Percentiles rank a stretch among this genome's conserved stretches.
Conservation (phyloP, 208 protist species). For the Zelonia costaricensis region DNA sequence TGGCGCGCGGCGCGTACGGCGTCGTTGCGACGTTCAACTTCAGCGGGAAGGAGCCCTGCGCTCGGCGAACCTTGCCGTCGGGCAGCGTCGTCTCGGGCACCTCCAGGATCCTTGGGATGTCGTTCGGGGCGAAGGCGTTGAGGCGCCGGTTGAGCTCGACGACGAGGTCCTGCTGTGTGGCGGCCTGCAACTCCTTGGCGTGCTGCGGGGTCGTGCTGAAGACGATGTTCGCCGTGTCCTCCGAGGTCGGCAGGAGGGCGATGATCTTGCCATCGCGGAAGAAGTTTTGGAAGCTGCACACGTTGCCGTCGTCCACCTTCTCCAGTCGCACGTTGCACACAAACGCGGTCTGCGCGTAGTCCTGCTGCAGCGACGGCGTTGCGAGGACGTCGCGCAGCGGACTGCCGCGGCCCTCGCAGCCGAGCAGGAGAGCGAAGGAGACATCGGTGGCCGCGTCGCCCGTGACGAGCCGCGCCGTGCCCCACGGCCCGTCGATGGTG, state of each 20-base stretch:
- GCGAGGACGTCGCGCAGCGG: conserved; percentile 62
- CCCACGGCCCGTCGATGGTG: conserved; percentile 53
- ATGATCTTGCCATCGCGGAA: conserved; percentile 85
- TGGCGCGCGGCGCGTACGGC: conserved; percentile 58
- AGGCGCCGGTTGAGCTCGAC: conserved; percentile 72
- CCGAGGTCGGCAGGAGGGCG: conserved; percentile 75
- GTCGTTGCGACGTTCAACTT: conserved; percentile 63
- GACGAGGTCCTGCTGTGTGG: conserved; percentile 60
- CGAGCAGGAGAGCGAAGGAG: conserved; percentile 65
- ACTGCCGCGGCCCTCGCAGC: conserved; percentile 84
- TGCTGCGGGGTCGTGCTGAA: conserved; percentile 76
- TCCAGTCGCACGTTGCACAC: conserved; percentile 81
- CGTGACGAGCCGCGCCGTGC: conserved; percentile 32
- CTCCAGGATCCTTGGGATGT: conserved; percentile 74
- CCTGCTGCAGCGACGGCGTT: conserved; percentile 62
- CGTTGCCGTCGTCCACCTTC: conserved; percentile 68
- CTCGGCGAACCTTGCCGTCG: conserved; percentile 43
- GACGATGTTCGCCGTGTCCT: conserved; percentile 82
- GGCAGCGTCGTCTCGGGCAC: conserved; percentile 52
- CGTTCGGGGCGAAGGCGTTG: conserved; percentile 59
- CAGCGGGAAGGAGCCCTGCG: conserved; percentile 76
- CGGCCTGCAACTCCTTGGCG: conserved; percentile 51
- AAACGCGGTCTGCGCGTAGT: conserved; percentile 84
- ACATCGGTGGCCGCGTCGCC: conserved; percentile 29
- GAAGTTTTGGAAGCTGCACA: conserved; percentile 91